Evolutionary conservation across 352 stramenopile species (phyloP), one percentile per base, ranked within the genome.

Genomic region (Pythium aphanidermatum): DNA sequence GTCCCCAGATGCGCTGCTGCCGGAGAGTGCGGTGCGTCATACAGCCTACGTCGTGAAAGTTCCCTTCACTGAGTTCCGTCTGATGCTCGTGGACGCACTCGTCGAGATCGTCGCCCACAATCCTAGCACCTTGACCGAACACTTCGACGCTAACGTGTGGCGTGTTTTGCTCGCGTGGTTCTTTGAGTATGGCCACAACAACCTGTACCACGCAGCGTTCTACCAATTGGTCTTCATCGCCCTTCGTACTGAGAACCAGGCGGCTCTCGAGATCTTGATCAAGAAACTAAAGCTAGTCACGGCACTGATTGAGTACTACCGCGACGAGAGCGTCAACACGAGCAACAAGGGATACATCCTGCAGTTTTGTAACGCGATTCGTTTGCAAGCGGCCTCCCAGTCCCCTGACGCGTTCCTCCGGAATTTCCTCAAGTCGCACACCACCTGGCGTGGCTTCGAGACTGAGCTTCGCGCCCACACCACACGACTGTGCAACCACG

Each of bases 101-200:
- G 80, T 95, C 24, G 83, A 92, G 56, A 68, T 93, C 21, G 69
- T 93, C 25, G 65, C 86, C 31, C 70, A 90, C 44, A 91, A 95
- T 48, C 80, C 82, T 14, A 60, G 47, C 28, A 63, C 73, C 30
- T 68, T 93, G 40, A 74, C 68, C 30, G 66, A 83, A 24, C 63
- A 79, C 45, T 88, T 96, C 46, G 68, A 89, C 46, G 65, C 58
- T n/a, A 68, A 91, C 34, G 75, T 95, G 7, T 96, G 86, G 86
- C 78, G 80, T 29, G 76, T 92, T 24, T 57, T 96, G 38, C 67
- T 90, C 23, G 65, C 63, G 27, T 96, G 86, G 86, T 95, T 96
- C 56, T 91, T 95, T 37, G 79, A 94, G 65, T 96, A 95, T 60
- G 74, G 80, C 25, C 81, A 96, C 74, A 96, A 92, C 59, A 96